A percentile compares a stretch with the other conserved stretches of the same genome.
phyloP scores from a whole-genome alignment of 371 early-diverging fungal species.

The Rhizomucor miehei region DNA sequence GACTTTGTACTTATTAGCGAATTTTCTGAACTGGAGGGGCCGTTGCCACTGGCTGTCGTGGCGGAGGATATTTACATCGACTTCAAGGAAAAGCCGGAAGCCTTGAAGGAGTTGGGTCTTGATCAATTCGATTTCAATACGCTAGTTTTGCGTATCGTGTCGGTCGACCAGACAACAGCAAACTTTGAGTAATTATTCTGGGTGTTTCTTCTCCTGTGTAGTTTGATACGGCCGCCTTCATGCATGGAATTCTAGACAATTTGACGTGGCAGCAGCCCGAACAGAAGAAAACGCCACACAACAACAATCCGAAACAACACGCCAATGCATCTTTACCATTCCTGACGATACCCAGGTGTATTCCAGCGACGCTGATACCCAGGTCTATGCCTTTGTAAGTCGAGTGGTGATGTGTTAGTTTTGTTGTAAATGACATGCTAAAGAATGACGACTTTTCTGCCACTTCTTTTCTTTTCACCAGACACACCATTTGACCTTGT shows the following conservation, averaged over 20 bases:
- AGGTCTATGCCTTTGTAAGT: slow-evolving; percentile 56
- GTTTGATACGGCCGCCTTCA: background rate
- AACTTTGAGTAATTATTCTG: slow-evolving; percentile 21
- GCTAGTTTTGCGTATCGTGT: slow-evolving; percentile 54
- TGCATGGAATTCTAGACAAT: slow-evolving; percentile 6
- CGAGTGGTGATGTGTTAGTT: background rate
- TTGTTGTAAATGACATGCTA: too few species aligned
- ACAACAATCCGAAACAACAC: too few species aligned
- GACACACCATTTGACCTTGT: slow-evolving; percentile 60
- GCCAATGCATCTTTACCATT: slow-evolving; percentile 36
- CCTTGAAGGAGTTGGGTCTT: slow-evolving; percentile 17
- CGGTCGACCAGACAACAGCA: slow-evolving; percentile 44
- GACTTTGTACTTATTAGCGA: slow-evolving; percentile 61
- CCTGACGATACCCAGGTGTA: slow-evolving; percentile 63
- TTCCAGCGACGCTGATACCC: slow-evolving; percentile 46
- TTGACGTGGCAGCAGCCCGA: slow-evolving; percentile 4
- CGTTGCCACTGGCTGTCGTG: slow-evolving; percentile 50
- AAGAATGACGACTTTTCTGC: too few species aligned
- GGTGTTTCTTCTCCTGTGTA: background rate
- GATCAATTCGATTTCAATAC: slow-evolving; percentile 52
- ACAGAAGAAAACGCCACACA: slow-evolving; percentile 1
- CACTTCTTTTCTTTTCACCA: slow-evolving; percentile 18
- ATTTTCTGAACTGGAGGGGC: slow-evolving; percentile 62
- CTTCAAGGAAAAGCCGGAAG: slow-evolving; percentile 18
- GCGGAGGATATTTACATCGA: slow-evolving; percentile 33